Evolutionary conservation across 2,329 filamentous ascomycete species (phyloP), one percentile per base, ranked within the genome.

Genomic region (Fusarium robinianum): DNA sequence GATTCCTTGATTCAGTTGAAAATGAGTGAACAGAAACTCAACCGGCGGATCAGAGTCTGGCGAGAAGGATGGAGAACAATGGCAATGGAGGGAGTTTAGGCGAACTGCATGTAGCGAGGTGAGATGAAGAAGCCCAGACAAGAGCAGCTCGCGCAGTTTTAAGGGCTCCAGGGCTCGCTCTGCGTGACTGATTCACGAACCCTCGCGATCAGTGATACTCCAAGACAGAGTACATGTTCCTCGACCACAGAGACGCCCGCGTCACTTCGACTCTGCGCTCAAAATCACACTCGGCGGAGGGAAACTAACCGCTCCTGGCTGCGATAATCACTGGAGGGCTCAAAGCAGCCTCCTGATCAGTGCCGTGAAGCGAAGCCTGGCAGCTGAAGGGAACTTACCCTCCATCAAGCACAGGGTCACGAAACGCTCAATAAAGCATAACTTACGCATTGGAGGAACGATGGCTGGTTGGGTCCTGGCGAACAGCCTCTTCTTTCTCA

Each of bases 361-460:
- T 9, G n/a, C n/a, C n/a, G 12, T 27, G 8, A 27, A 15, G 16
- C 29, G 29, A 39, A 21, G 38, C 36, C 44, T 37, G 23, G n/a
- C 53, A 30, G 41, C 50, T 53, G 48, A 36, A 23, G 30, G 25
- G 17, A 19, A 29, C 25, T 17, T 27, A 29, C 22, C 30, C 12
- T 14, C 38, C 25, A 11, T 14, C 25, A n/a, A 27, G 18, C 25
- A 24, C 19, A 26, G 9, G 24, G 17, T 33, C 25, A 32, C 31
- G 33, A 41, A 10, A 19, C 23, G 5, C 33, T 15, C 9, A 26
- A 31, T 19, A 24, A 24, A 8, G 6, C 7, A 41, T 47, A 12
- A 90, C 89, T 83, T 82, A 94, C 89, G 85, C 82, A 67, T 88
- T 87, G 36, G 81, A 84, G 33, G 86, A 82, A 42, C 88, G 80